Conservation (phyloP, 345 rosid species). For the Hypericum androsaemum region DNA sequence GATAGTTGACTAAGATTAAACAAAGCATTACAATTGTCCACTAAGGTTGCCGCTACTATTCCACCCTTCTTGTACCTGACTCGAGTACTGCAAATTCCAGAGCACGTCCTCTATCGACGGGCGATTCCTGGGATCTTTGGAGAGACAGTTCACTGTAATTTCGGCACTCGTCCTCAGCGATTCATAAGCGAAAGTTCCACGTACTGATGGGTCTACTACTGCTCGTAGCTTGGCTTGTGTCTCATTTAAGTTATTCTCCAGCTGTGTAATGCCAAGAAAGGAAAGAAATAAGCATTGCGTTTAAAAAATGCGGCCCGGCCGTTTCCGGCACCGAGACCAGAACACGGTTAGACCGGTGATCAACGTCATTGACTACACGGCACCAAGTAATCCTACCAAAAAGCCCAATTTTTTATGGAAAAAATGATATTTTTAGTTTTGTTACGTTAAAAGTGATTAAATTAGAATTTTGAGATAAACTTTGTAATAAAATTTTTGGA, state of each 20-base stretch:
- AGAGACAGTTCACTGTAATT: conserved; percentile 65
- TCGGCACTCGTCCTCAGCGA: conserved; percentile 64
- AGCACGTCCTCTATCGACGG: conserved; percentile 88
- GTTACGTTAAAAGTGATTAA: too few relatives aligned
- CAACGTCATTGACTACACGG: too few relatives aligned
- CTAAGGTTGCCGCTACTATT: conserved; percentile 65
- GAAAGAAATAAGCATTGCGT: not conserved
- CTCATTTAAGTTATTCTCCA: conserved; percentile 50
- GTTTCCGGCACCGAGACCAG: too few relatives aligned
- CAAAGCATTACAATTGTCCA: conserved; percentile 16
- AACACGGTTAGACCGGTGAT: too few relatives aligned
- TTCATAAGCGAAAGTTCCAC: conserved; percentile 65
- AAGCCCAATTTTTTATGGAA: too few relatives aligned
- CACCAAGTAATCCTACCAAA: too few relatives aligned
- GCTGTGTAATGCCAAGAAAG: conserved; percentile 22
- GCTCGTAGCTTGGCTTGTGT: conserved; percentile 38
- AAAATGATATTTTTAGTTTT: too few relatives aligned
- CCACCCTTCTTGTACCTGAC: conserved; percentile 93
- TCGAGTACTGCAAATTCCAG: conserved; percentile 87
- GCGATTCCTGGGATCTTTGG: conserved; percentile 42
- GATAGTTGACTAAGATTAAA: not conserved
- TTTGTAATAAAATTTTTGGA: too few relatives aligned
- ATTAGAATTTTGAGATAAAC: too few relatives aligned
- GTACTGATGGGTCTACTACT: conserved; percentile 45
- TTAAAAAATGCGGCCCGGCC: too few relatives aligned